Base-by-base conservation (phyloP, 257 asterid genomes). In the Solanum stenotomum region DNA sequence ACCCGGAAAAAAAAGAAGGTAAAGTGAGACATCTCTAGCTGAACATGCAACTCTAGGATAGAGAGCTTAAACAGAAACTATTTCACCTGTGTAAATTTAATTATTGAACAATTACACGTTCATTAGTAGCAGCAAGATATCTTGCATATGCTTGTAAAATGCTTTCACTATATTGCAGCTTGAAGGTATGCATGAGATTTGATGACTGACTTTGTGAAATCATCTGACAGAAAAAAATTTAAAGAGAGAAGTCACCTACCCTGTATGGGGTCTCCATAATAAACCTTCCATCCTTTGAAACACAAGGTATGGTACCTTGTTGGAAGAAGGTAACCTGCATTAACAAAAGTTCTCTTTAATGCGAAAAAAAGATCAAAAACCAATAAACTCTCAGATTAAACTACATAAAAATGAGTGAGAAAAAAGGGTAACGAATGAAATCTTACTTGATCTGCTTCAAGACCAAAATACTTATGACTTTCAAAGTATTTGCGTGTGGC, bases 261-360 rank as follows among this genome's bases (percentile, higher is more conserved):
- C 94, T 94, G 94, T 91, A 92, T 85, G 98, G 98, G 89, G 97
- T 86, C 92, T 97, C 98, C 98, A 96, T 97, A 83, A 97, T 94
- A 84, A 93, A 94, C 93, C 98, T 94, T 61, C 99, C 99, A 86
- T 96, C 98, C 91, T 91, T 94, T 25, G 98, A 94, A 63, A 97
- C 98, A 89, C 98, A 97, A 88, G 99, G 98, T 83, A 97, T 95
- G 22, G 98, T 97, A 34, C 98, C 98, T 91, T 97, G 98, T 92
- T 93, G 97, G 92, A 97, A 97, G 95, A 97, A 97, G 44, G 98
- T 95, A 89, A 97, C 95, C 99, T 97, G 94, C 65, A 87, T 87
- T 86, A 90, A 86, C 88, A 90, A 88, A 83, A 44, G 72, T 33
- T 88, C 44, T 44, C 65, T 35, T 52, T 91, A 78, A 90, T 91